Evolutionary conservation across 768 basidiomycete species (phyloP), one percentile per base, ranked within the genome.

Genomic region (Cystofilobasidium macerans): DNA sequence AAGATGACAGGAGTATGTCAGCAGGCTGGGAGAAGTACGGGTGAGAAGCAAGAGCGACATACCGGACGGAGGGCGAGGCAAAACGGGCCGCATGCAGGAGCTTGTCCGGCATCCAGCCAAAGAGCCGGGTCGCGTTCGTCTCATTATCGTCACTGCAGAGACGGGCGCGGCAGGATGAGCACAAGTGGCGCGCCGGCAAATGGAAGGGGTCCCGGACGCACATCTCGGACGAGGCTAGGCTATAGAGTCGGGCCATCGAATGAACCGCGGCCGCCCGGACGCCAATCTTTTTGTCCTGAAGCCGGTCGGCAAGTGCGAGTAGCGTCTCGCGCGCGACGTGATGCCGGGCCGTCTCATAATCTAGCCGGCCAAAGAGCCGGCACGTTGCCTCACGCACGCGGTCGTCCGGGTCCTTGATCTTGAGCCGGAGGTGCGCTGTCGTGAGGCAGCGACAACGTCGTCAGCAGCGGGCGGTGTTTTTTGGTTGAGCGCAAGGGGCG

Each of bases 311-410:
- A 0, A 98, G 76, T 3, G 77, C 78, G 18, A 80, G 79, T 54
- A 97, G 77, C 58, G 86, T 84, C 0, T 74, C 73, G 67, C 81
- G 80, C 12, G 83, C 82, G 33, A 93, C 84, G 71, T 89, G 85
- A 73, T 94, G 92, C 36, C 91, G 74, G 0, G 85, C 87, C 0
- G 86, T 87, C 76, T 99, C 95, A 72, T 90, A 97, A 74, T 97
- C 93, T 14, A 98, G 77, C 62, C 85, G 82, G 1, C 85, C 84
- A 70, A 90, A 89, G 14, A 89, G 76, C 71, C 82, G 85, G 79
- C 91, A 94, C 0, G 85, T 84, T 0, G 89, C 86, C 8, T 87
- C 83, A 33, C 95, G 84, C 47, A 99, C 85, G 72, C 85, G 88
- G 67, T 97, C 95, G 69, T 98, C 95, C 0, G 89, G 86, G 75